phyloP scores from a whole-genome alignment of 495 filamentous ascomycete genomes.

The Lasiosphaeris hirsuta region DNA sequence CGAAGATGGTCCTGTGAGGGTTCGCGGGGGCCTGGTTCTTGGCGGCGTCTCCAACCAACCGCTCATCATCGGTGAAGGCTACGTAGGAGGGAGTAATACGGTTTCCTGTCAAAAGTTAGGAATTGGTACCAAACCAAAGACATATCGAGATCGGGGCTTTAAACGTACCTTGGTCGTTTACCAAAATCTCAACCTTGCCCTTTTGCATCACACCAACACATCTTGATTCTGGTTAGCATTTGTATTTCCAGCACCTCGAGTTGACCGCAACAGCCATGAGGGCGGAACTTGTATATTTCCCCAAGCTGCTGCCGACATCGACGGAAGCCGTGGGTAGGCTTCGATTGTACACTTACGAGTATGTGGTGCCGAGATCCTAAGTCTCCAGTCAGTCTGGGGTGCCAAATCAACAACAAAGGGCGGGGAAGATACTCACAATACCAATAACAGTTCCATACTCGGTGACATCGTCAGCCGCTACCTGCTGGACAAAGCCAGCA shows the following conservation, averaged over 20 bases:
- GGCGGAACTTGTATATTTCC: not conserved
- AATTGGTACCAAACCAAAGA: not conserved
- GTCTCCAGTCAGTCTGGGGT: not conserved
- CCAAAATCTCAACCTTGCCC: slow-evolving; percentile 96
- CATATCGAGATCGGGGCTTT: not conserved
- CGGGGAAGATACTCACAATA: slow-evolving; percentile 55
- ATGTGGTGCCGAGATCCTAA: slow-evolving; percentile 91
- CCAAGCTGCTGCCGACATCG: not conserved
- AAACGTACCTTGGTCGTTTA: slow-evolving; percentile 72
- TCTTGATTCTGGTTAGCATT: slow-evolving; percentile 22
- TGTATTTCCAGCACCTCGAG: not conserved
- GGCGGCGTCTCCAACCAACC: slow-evolving; percentile 95
- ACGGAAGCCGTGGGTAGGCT: not conserved
- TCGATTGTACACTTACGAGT: slow-evolving; percentile 59
- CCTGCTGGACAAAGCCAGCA: slow-evolving; percentile 68
- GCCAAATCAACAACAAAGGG: slow-evolving; percentile 19
- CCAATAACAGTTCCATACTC: slow-evolving; percentile 90
- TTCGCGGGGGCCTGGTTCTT: slow-evolving; percentile 99
- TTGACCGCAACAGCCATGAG: not conserved
- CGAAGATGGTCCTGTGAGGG: slow-evolving; percentile 83
- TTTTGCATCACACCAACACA: slow-evolving; percentile 98
- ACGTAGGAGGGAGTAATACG: slow-evolving; percentile 98
- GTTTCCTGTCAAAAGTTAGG: slow-evolving; percentile 61
- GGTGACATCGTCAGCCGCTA: slow-evolving; percentile 69
- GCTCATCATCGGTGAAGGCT: slow-evolving; percentile 96